Percentiles rank a stretch among this genome's conserved stretches.
Conservation (phyloP, 257 asterid species). For the Ajuga chamaepitys region DNA sequence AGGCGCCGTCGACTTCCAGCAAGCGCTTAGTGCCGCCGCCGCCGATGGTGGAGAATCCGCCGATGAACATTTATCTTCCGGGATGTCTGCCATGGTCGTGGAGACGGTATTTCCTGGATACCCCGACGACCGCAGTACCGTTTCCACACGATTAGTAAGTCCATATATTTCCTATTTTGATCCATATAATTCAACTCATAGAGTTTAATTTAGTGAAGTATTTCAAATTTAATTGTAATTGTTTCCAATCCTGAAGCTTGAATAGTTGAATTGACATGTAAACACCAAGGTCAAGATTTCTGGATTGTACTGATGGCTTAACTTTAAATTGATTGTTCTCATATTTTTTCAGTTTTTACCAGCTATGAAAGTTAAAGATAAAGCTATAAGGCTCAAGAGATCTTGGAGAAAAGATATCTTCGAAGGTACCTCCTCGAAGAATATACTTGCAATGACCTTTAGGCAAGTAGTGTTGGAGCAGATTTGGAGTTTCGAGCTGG, state of each 20-base stretch:
- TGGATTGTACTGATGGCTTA: background rate
- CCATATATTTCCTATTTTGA: background rate
- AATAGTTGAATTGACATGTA: background rate
- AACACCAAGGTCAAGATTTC: background rate
- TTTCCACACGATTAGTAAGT: constrained; percentile 73
- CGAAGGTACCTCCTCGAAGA: constrained; percentile 38
- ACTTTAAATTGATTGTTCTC: background rate
- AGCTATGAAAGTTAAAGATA: constrained; percentile 70
- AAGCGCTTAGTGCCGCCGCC: constrained; percentile 88
- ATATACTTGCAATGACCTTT: constrained; percentile 84
- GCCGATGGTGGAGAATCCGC: constrained; percentile 90
- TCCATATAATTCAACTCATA: background rate
- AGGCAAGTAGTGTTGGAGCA: constrained; percentile 72
- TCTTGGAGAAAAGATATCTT: constrained; percentile 44
- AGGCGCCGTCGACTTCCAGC: constrained; percentile 72
- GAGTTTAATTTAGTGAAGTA: background rate
- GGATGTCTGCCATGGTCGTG: constrained; percentile 61
- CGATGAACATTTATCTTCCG: constrained; percentile 54
- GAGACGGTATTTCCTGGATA: constrained; percentile 74
- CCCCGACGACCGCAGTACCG: constrained; percentile 47
- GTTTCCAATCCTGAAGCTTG: background rate
- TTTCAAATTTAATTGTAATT: background rate
- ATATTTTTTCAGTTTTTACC: constrained; percentile 67
- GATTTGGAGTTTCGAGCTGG: constrained; percentile 74
- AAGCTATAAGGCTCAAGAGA: constrained; percentile 52